Evolutionary conservation across 2,329 filamentous ascomycete species (phyloP).

Genomic region (Berkeleyomyces basicola): DNA sequence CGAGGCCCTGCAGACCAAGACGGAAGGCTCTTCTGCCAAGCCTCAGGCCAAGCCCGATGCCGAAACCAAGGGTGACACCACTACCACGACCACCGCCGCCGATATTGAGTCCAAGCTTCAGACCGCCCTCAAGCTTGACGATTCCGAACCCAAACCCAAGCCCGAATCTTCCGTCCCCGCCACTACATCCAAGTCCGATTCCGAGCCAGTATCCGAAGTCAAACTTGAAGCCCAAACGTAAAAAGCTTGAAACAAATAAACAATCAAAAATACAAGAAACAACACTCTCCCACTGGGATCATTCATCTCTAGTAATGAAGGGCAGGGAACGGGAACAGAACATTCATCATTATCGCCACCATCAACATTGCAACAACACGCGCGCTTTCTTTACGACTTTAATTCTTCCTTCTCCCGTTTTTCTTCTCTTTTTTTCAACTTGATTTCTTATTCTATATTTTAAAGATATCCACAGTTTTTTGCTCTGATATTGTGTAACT

Average conservation of each 20-base stretch:
- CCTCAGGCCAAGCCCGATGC: background rate
- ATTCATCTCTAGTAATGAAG: too few relatives aligned
- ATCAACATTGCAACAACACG: too few relatives aligned
- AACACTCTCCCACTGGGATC: too few relatives aligned
- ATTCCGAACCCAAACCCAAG: background rate
- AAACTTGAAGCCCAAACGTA: background rate
- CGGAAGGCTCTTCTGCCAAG: background rate
- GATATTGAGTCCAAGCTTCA: background rate
- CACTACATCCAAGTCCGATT: background rate
- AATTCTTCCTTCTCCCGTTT: background rate
- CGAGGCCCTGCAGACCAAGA: conserved; percentile 41
- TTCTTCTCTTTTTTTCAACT: background rate
- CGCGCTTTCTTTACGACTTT: background rate
- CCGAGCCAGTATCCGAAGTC: background rate
- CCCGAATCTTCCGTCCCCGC: background rate
- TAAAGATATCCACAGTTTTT: background rate
- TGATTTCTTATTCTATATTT: background rate
- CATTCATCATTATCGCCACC: too few relatives aligned
- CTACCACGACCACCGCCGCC: background rate
- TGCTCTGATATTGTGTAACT: background rate
- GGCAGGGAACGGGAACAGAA: too few relatives aligned
- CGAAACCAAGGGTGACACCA: background rate
- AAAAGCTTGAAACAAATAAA: background rate
- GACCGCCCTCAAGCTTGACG: background rate
- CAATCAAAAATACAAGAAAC: background rate